These are phyloP conservation scores for Fusarium sp. DNA, from an alignment of 2,329 filamentous ascomycete species.

Conservation along the genomic window DNA sequence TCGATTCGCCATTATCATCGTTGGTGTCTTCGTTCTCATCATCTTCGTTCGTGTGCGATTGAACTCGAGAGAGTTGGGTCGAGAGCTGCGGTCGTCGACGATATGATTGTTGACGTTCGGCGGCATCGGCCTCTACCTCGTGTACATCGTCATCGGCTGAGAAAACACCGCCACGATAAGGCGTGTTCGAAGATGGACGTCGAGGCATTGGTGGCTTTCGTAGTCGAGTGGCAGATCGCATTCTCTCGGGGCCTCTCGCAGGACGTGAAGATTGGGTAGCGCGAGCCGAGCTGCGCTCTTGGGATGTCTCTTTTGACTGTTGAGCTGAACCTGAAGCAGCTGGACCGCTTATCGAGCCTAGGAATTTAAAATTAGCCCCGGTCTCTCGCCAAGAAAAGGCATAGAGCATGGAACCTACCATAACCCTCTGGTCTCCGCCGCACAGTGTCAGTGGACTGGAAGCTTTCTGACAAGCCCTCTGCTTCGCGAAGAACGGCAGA, in stretches of 20 bases:
- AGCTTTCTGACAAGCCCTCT: conserved; percentile 60
- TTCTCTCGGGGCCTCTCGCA: conserved; percentile 56
- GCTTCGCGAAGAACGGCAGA: conserved; percentile 48
- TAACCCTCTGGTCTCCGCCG: conserved; percentile 66
- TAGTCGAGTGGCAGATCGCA: conserved; percentile 58
- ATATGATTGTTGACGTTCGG: conserved; percentile 54
- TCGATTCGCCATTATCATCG: conserved; percentile 26
- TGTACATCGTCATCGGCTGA: conserved; percentile 87
- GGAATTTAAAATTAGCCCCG: conserved; percentile 22
- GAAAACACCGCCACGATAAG: conserved; percentile 84
- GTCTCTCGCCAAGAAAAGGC: conserved; percentile 4
- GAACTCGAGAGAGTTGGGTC: conserved; percentile 51
- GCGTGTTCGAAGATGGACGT: conserved; percentile 74
- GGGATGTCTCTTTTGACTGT: conserved; percentile 48
- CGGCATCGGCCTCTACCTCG: conserved; percentile 77
- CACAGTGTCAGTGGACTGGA: conserved; percentile 67
- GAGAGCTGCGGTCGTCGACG: conserved; percentile 48
- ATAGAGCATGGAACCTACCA: conserved; percentile 53
- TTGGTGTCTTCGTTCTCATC: conserved; percentile 32
- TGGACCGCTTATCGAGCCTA: conserved; percentile 40
- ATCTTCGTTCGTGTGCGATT: conserved; percentile 46
- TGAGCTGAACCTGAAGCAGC: conserved; percentile 41
- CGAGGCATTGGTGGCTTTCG: conserved; percentile 78
- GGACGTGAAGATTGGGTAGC: conserved; percentile 49
- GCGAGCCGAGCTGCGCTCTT: conserved; percentile 50